Conservation (phyloP, 495 filamentous ascomycete genomes). For the Margaritispora aquatica region DNA sequence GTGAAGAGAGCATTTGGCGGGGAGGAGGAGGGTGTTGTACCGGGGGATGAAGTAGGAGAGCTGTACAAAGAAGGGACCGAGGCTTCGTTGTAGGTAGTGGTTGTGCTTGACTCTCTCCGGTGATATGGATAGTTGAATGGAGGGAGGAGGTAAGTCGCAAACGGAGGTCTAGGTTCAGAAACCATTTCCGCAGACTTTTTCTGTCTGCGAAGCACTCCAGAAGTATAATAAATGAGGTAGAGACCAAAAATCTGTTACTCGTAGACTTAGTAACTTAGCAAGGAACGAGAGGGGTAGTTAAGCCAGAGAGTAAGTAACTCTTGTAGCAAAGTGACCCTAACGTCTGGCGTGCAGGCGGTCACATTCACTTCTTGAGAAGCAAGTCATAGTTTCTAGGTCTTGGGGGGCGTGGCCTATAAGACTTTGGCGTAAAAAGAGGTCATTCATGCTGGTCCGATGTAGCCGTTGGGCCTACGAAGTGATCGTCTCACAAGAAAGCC, state of each 20-base stretch:
- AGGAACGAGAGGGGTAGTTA: neutral
- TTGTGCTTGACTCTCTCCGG: constrained; percentile 22
- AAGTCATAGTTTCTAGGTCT: neutral
- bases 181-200: constrained; percentile 8
- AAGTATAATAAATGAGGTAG: neutral
- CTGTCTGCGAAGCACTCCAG: neutral
- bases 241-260: neutral
- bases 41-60: constrained; percentile 28
- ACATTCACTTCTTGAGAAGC: neutral
- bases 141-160: constrained; percentile 43
- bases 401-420: neutral
- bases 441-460: neutral
- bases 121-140: constrained; percentile 38
- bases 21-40: constrained; percentile 16
- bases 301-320: neutral
- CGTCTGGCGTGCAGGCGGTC: neutral
- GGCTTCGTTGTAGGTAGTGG: constrained; percentile 9
- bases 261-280: neutral
- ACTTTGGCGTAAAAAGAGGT: neutral
- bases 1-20: constrained; percentile 14
- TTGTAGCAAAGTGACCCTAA: neutral
- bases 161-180: constrained; percentile 18
- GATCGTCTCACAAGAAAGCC: too few relatives aligned
- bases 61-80: constrained; percentile 26
- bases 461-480: too few relatives aligned